Evolutionary conservation across 1,284 basidiomycete genomes (phyloP).

Genomic region (Somion occarium): DNA sequence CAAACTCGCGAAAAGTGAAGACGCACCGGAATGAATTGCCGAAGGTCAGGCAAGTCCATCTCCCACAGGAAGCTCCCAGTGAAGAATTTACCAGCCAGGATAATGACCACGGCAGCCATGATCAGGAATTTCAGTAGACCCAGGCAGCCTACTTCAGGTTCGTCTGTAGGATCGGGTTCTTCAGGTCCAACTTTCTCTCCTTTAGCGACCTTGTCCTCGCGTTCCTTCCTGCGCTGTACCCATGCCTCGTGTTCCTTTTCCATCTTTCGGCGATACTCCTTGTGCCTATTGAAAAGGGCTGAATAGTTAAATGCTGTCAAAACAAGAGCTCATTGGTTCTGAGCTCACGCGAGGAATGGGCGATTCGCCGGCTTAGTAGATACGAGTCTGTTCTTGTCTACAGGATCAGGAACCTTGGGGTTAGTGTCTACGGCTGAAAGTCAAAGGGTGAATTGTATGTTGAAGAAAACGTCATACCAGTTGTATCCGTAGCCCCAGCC

Average conservation of each 20-base stretch:
- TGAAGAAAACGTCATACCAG: constrained; percentile 3
- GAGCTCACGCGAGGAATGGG: constrained; percentile 74
- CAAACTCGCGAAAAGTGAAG: not conserved
- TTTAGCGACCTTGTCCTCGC: constrained; percentile 65
- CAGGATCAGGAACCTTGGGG: constrained; percentile 50
- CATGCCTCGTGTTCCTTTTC: constrained; percentile 60
- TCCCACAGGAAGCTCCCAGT: constrained; percentile 81
- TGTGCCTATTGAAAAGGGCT: constrained; percentile 44
- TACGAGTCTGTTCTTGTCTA: constrained; percentile 59
- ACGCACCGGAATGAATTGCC: constrained; percentile 23
- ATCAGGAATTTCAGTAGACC: constrained; percentile 68
- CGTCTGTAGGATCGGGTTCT: constrained; percentile 66
- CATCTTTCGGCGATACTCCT: constrained; percentile 60
- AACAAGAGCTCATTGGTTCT: not conserved
- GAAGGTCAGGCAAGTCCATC: constrained; percentile 37
- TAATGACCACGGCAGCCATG: constrained; percentile 44
- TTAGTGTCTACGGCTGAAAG: constrained; percentile 27
- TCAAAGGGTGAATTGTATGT: too few relatives aligned
- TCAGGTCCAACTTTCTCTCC: constrained; percentile 71
- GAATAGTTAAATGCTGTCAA: not conserved
- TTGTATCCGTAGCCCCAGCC: not conserved
- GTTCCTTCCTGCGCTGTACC: constrained; percentile 64
- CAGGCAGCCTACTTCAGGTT: constrained; percentile 57
- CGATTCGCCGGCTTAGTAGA: constrained; percentile 73
- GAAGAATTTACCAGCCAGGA: constrained; percentile 73